These are phyloP conservation scores for Canna indica DNA, from an alignment of 176 grass and related monocot species.

Conservation along the genomic window DNA sequence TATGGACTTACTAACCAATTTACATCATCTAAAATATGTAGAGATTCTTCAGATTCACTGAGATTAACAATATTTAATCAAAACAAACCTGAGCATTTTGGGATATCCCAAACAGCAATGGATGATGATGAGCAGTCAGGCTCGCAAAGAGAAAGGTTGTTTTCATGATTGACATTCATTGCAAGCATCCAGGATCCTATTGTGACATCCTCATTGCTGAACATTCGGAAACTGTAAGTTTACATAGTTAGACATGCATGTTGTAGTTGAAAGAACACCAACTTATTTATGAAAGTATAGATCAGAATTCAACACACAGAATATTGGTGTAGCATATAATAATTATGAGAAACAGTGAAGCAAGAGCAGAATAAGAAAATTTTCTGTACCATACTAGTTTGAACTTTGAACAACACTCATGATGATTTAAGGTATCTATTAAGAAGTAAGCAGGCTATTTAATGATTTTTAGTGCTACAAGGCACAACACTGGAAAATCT, in stretches of 20 bases:
- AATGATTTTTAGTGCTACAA: too few relatives aligned
- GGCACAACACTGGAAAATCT: too few relatives aligned
- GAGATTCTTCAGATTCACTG: not conserved
- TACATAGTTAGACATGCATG: conserved; percentile 8
- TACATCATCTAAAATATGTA: not conserved
- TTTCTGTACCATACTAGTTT: not conserved
- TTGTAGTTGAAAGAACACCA: not conserved
- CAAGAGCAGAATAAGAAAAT: not conserved
- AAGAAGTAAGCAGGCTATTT: too few relatives aligned
- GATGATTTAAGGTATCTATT: not conserved
- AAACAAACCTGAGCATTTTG: conserved; percentile 91
- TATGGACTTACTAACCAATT: not conserved
- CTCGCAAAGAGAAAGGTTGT: conserved; percentile 64
- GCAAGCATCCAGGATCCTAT: conserved; percentile 98
- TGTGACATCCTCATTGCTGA: conserved; percentile 96
- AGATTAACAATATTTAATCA: conserved; percentile 11
- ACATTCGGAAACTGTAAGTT: conserved; percentile 88
- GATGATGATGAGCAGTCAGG: conserved; percentile 63
- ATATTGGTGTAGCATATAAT: not conserved
- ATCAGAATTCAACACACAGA: not conserved
- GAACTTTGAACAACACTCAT: not conserved
- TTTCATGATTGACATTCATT: conserved; percentile 98
- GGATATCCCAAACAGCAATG: conserved; percentile 99
- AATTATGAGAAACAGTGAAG: not conserved
- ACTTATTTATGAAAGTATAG: too few relatives aligned